A percentile compares a stretch with the other conserved stretches of the same genome.
These are phyloP conservation scores for Suillus hirtellus DNA, from an alignment of 768 basidiomycete genomes.

Conservation along the genomic window DNA sequence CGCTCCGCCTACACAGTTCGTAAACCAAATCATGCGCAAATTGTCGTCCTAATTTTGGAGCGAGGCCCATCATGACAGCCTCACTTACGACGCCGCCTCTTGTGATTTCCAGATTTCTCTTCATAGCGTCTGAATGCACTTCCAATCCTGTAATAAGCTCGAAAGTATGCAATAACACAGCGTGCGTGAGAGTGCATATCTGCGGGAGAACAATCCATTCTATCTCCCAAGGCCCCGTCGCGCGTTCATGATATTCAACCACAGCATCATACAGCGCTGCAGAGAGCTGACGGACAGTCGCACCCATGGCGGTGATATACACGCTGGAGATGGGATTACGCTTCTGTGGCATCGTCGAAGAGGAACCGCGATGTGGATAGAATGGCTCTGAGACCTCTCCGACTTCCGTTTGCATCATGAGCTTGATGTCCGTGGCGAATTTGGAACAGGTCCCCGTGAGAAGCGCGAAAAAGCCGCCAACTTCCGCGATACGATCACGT, in stretches of 20 bases:
- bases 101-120: constrained; percentile 39
- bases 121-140: constrained; percentile 42
- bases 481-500: constrained; percentile 44
- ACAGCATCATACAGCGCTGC: constrained; percentile 44
- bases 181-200: constrained; percentile 43
- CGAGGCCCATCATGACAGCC: constrained; percentile 50
- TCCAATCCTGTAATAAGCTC: constrained; percentile 40
- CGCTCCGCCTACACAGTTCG: constrained; percentile 37
- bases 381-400: constrained; percentile 47
- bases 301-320: constrained; percentile 45
- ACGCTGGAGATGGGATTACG: constrained; percentile 48
- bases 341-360: constrained; percentile 53
- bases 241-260: constrained; percentile 50
- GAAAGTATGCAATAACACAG: constrained; percentile 38
- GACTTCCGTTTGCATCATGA: constrained; percentile 50
- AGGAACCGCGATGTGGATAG: constrained; percentile 43
- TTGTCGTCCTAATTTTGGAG: constrained; percentile 43
- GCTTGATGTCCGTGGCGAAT: constrained; percentile 45
- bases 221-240: constrained; percentile 52
- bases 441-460: constrained; percentile 47
- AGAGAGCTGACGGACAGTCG: constrained; percentile 42
- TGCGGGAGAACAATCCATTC: constrained; percentile 51
- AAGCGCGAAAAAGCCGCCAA: constrained; percentile 45
- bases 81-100: constrained; percentile 44
- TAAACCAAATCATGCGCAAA: constrained; percentile 47